Percentiles rank a stretch among this genome's conserved stretches.
Conservation (phyloP, 148 eudicot species). For the Spergularia bocconei region DNA sequence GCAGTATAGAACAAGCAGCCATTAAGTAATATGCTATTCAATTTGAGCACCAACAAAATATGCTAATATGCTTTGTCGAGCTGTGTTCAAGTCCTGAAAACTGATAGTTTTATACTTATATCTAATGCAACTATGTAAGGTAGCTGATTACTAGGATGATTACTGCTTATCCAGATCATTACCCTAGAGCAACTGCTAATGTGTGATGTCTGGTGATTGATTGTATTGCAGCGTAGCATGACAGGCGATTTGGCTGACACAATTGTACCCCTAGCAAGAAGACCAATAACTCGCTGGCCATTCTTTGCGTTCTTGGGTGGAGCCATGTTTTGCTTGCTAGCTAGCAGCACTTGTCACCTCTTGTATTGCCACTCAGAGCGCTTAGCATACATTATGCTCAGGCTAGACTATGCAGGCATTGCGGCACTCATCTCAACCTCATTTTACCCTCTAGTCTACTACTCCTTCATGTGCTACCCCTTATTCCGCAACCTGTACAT, state of each 20-base stretch:
- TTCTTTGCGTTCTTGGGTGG: slow-evolving; percentile 90
- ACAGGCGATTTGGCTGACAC: slow-evolving; percentile 64
- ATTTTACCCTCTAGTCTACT: slow-evolving; percentile 88
- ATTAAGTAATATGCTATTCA: too few species aligned
- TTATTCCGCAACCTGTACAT: slow-evolving; percentile 80
- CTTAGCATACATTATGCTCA: slow-evolving; percentile 69
- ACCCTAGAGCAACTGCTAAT: background rate
- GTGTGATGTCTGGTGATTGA: background rate
- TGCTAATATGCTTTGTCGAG: background rate
- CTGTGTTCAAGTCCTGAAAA: background rate
- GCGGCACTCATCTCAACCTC: slow-evolving; percentile 93
- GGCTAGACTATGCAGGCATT: slow-evolving; percentile 90
- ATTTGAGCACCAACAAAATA: background rate
- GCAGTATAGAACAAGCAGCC: too few species aligned
- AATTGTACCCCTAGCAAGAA: slow-evolving; percentile 56
- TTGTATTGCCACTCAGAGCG: slow-evolving; percentile 84
- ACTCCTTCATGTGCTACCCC: slow-evolving; percentile 96
- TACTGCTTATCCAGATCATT: slow-evolving; percentile 3
- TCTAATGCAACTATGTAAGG: too few species aligned
- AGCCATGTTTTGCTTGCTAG: slow-evolving; percentile 90
- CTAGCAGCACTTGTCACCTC: slow-evolving; percentile 92
- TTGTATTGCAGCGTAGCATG: slow-evolving; percentile 52
- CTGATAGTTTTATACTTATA: too few species aligned
- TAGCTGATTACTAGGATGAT: background rate
- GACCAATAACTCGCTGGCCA: slow-evolving; percentile 95